Evolutionary conservation across 495 filamentous ascomycete species (phyloP), one percentile per base, ranked within the genome.

Genomic region (Aspergillus kassunensis): DNA sequence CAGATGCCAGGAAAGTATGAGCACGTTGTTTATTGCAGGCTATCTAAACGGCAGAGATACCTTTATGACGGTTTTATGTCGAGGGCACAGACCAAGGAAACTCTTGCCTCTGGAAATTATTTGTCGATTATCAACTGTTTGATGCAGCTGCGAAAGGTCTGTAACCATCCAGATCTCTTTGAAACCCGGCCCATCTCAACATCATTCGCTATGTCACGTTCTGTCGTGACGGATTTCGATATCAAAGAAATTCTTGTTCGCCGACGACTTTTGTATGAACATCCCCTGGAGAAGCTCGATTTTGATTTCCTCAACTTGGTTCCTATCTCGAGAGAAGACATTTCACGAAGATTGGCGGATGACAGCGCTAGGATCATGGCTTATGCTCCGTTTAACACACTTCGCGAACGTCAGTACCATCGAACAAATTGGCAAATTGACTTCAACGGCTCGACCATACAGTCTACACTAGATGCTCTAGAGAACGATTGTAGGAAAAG

Each of bases 1-100:
- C 92, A 97, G 62, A 96, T 99, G 90, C 95, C 95, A 0, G 90
- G 81, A 24, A 99, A 99, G 63, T 96, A 95, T 60, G 95, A 99
- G 63, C 90, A 95, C 64, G 89, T 99, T 25, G 87, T 97, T 44
- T 92, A 91, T 60, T 99, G 95, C 66, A 83, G 90, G 31, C 78
- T 99, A 2, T 96, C 91, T 11, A 96, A 96, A 64, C 83, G 95
- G 19, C 95, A 99, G 61, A 81, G 95, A 31, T 92, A 92, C 66
- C 69, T 99, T 15, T 99, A 99, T 64, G 92, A 99, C 68, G 91
- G 90, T 4, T 99, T 97, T 67, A 86, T 99, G 75, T 89, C 89
- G n/a, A 85, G 90, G 55, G 85, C 90, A 2, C 87, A 95, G 54
- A 97, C 95, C 0, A 83, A 88, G 51, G 83, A 89, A 57, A 96